A percentile compares a stretch with the other conserved stretches of the same genome.
Evolutionary conservation across 345 rosid species (phyloP).

Genomic region (Camelina neglecta): DNA sequence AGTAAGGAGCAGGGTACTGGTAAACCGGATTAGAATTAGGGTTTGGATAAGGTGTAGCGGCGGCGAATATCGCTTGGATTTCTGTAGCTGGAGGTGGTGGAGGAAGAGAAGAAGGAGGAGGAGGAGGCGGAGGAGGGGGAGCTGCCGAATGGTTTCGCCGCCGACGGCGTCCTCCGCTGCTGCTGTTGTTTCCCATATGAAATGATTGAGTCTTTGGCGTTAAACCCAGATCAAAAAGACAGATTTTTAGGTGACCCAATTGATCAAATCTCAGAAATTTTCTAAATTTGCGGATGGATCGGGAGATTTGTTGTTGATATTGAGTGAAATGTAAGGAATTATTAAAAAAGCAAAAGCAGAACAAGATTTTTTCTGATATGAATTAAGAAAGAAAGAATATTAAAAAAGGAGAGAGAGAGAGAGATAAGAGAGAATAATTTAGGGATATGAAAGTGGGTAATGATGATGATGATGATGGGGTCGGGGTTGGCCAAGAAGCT

Average conservation of each 20-base stretch:
- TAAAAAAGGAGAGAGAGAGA: neutral
- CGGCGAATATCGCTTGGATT: slow-evolving; percentile 76
- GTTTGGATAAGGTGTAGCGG: slow-evolving; percentile 83
- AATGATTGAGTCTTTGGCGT: neutral
- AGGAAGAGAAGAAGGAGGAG: slow-evolving; percentile 48
- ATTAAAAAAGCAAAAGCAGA: slow-evolving; percentile 7
- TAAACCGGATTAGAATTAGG: slow-evolving; percentile 62
- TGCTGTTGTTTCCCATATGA: slow-evolving; percentile 71
- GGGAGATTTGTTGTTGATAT: slow-evolving; percentile 32
- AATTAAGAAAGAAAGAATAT: slow-evolving; percentile 14
- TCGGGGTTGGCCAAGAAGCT: slow-evolving; percentile 55
- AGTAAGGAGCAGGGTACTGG: slow-evolving; percentile 75
- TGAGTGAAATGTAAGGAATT: slow-evolving; percentile 22
- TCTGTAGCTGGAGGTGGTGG: slow-evolving; percentile 71
- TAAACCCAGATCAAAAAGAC: slow-evolving; percentile 16
- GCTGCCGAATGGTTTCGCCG: slow-evolving; percentile 50
- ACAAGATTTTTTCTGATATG: neutral
- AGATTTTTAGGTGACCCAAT: slow-evolving; percentile 5
- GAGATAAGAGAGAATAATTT: slow-evolving; percentile 39
- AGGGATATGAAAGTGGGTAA: slow-evolving; percentile 26
- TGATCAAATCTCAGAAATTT: slow-evolving; percentile 16
- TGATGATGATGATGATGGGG: slow-evolving; percentile 41
- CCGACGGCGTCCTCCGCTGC: slow-evolving; percentile 67
- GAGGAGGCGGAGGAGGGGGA: slow-evolving; percentile 30
- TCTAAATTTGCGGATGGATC: slow-evolving; percentile 13